Evolutionary conservation across 2,329 filamentous ascomycete genomes (phyloP), one percentile per base, ranked within the genome.

Genomic region (Fonsecaea multimorphosa): DNA sequence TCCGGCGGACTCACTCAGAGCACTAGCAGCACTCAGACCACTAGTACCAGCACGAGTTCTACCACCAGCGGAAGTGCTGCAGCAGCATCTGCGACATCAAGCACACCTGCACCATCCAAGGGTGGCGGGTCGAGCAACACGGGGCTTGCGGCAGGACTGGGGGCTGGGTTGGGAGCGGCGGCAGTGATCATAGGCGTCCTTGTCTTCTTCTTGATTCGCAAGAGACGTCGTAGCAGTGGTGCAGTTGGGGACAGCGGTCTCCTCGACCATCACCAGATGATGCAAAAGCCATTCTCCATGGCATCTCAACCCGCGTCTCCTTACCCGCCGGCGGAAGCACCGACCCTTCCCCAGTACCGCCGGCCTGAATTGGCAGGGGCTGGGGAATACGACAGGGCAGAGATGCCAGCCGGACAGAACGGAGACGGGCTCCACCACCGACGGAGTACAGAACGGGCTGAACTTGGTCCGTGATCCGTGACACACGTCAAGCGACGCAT

Each of bases 151-250:
- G 63, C 63, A 22, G 63, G 63, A 7, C 27, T 65, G 40, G 63
- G 63, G 2, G 63, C 63, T 24, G 63, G 63, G 9, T 34, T 65
- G 1, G 63, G 63, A 14, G 63, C 63, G 2, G 63, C 58, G 2
- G 63, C 63, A 7, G 63, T 65, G 5, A 58, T 65, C 19, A 53
- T 65, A 19, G 63, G 58, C 22, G 58, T 61, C 2, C 63, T 65
- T 3, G 11, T 34, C 8, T 65, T 65, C 58, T 58, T 61, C 36
- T 58, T 65, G 27, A 40, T 65, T n/a, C 49, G 62, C n/a, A 57
- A 49, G 6, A 58, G 58, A 34, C 54, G 54, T 57, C 54, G 40
- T 16, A 14, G 54, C 54, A 57, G 38, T 11, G 16, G 38, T n/a
- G n/a, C n/a, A 16, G 14, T 14, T 16, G 38, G 38, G 16, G 4